A percentile compares a stretch with the other conserved stretches of the same genome.
Evolutionary conservation across 1,284 basidiomycete species (phyloP).

Genomic region (Phenoliferia sp.): DNA sequence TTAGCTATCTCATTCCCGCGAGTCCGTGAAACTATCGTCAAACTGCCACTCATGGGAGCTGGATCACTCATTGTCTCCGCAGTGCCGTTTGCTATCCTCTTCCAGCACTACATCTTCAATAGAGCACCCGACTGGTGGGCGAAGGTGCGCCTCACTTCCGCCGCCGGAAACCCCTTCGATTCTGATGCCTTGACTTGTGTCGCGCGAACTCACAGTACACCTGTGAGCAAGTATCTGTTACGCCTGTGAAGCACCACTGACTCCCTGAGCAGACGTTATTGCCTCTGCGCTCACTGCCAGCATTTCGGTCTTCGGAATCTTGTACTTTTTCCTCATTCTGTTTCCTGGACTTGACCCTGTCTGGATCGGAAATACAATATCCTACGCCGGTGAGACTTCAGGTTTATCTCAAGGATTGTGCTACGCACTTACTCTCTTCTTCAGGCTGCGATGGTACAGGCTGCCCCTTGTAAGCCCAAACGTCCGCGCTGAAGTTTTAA

Average conservation of each 20-base stretch:
- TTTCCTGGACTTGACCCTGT: background rate
- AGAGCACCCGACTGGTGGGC: background rate
- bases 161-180: background rate
- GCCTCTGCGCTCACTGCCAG: background rate
- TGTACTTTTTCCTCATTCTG: background rate
- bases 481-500: too few species aligned
- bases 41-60: background rate
- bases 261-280: background rate
- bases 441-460: background rate
- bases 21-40: background rate
- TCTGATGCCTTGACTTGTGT: background rate
- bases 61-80: background rate
- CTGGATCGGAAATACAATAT: background rate
- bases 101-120: background rate
- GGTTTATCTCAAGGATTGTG: background rate
- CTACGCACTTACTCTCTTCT: background rate
- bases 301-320: background rate
- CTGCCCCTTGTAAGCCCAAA: background rate
- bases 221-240: background rate
- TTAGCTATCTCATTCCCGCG: background rate
- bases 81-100: background rate
- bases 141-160: background rate
- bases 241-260: background rate
- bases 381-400: background rate
- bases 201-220: background rate